Percentiles rank a stretch among this genome's conserved stretches.
Evolutionary conservation across 2,329 filamentous ascomycete genomes (phyloP).

Genomic region (Byssoonygena ceratinophila): DNA sequence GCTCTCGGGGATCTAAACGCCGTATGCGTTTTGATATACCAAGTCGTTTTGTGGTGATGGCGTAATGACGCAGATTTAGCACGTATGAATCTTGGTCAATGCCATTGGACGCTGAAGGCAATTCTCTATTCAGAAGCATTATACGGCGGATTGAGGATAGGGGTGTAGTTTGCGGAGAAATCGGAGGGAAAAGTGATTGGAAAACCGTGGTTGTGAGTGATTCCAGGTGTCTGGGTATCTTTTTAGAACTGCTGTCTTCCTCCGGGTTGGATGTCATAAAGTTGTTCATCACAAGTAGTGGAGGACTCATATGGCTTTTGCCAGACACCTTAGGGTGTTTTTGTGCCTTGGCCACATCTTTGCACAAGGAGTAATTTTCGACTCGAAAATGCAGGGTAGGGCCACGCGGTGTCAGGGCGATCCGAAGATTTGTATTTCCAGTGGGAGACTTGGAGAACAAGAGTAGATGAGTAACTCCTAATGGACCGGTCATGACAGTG

Average conservation of each 20-base stretch:
- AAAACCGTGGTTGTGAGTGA: slow-evolving; percentile 87
- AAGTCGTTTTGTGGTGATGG: slow-evolving; percentile 79
- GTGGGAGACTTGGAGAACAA: slow-evolving; percentile 82
- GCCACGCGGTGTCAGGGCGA: slow-evolving; percentile 77
- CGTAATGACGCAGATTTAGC: slow-evolving; percentile 83
- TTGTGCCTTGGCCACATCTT: slow-evolving; percentile 75
- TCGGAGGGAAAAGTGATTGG: slow-evolving; percentile 89
- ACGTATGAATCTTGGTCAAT: slow-evolving; percentile 58
- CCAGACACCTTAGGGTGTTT: slow-evolving; percentile 71
- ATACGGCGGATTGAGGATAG: slow-evolving; percentile 87
- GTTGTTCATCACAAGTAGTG: slow-evolving; percentile 97
- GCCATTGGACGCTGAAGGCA: slow-evolving; percentile 26
- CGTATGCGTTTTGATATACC: slow-evolving; percentile 76
- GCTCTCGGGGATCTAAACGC: slow-evolving; percentile 74
- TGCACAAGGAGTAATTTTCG: slow-evolving; percentile 86
- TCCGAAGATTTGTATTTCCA: slow-evolving; percentile 84
- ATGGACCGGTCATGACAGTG: slow-evolving; percentile 84
- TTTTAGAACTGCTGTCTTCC: slow-evolving; percentile 46
- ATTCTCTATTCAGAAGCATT: slow-evolving; percentile 76
- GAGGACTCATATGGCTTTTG: slow-evolving; percentile 76
- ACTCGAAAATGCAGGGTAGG: slow-evolving; percentile 91
- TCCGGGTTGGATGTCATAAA: slow-evolving; percentile 57
- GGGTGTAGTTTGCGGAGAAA: slow-evolving; percentile 82
- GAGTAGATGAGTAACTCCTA: slow-evolving; percentile 85
- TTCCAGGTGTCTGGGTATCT: slow-evolving; percentile 89